Evolutionary conservation across 1,139 yeast genomes (phyloP).

Genomic region (Yamadazyma epiphylla): DNA sequence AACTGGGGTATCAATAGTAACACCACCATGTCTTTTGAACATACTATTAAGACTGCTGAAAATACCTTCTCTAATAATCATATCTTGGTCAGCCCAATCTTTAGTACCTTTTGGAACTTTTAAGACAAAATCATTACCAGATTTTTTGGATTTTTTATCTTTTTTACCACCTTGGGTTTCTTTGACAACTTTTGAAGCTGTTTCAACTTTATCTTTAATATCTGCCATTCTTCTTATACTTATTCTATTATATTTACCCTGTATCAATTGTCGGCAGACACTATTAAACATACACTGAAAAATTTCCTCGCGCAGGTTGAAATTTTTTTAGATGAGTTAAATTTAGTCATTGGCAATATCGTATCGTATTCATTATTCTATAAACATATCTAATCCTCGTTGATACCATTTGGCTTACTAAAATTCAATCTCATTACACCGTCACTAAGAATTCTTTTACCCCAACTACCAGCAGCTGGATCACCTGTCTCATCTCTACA

Average conservation of each 20-base stretch:
- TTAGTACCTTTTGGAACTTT: conserved; percentile 97
- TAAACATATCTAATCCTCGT: conserved; percentile 23
- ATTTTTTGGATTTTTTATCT: conserved; percentile 26
- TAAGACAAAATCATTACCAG: conserved; percentile 53
- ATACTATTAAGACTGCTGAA: conserved; percentile 66
- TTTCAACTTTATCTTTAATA: conserved; percentile 6
- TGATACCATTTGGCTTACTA: conserved; percentile 30
- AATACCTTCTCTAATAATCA: conserved; percentile 88
- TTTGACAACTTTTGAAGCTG: conserved; percentile 7
- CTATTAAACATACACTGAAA: conserved; percentile 2
- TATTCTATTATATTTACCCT: conserved; percentile 1
- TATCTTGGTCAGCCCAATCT: conserved; percentile 98
- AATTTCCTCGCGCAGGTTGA: no score
- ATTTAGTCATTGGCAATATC: no score
- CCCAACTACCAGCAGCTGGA: conserved; percentile 90
- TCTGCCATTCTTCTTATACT: conserved; percentile 1
- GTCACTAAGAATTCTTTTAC: conserved; percentile 66
- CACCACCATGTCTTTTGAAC: conserved; percentile 96
- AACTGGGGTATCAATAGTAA: conserved; percentile 96
- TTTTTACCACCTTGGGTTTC: conserved; percentile 11
- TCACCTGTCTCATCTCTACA: conserved; percentile 95
- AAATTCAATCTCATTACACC: conserved; percentile 48
- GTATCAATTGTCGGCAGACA: background rate
- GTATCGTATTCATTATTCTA: no score
- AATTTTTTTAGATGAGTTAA: no score